These are phyloP conservation scores for Lentinula detonsa DNA, from an alignment of 768 basidiomycete genomes.

Conservation along the genomic window DNA sequence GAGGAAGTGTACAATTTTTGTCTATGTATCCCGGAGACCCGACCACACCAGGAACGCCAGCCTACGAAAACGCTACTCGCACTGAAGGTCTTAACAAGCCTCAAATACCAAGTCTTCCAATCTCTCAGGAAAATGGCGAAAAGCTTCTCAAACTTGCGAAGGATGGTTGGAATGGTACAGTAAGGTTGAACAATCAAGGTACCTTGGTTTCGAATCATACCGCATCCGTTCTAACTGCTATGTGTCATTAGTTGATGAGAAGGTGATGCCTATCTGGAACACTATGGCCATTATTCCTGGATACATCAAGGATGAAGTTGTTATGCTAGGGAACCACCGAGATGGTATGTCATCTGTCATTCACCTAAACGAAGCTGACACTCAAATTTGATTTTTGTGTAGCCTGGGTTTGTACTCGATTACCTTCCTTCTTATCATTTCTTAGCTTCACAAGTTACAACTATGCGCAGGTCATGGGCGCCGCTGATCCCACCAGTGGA, in stretches of 20 bases:
- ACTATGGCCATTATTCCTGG: conserved; percentile 61
- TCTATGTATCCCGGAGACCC: conserved; percentile 49
- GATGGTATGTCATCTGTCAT: conserved; percentile 30
- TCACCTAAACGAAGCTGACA: not conserved
- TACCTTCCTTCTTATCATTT: not conserved
- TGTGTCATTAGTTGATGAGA: conserved; percentile 21
- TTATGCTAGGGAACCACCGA: conserved; percentile 67
- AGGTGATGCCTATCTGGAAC: conserved; percentile 68
- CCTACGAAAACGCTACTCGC: conserved; percentile 61
- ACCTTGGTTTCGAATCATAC: not conserved
- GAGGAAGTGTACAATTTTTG: conserved; percentile 61
- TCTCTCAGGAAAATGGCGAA: conserved; percentile 61
- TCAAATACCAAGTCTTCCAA: conserved; percentile 55
- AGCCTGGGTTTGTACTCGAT: conserved; percentile 9
- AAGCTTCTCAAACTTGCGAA: conserved; percentile 44
- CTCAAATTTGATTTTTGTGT: not conserved
- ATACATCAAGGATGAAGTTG: conserved; percentile 56
- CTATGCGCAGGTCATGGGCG: conserved; percentile 40
- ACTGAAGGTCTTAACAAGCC: conserved; percentile 44
- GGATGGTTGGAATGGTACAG: conserved; percentile 32
- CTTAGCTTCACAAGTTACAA: not conserved
- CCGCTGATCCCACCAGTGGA: conserved; percentile 50
- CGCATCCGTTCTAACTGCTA: no score
- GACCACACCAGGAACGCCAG: conserved; percentile 48
- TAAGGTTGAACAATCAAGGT: conserved; percentile 59